Evolutionary conservation across 345 rosid genomes (phyloP).

Genomic region (Melastoma malabathricum): DNA sequence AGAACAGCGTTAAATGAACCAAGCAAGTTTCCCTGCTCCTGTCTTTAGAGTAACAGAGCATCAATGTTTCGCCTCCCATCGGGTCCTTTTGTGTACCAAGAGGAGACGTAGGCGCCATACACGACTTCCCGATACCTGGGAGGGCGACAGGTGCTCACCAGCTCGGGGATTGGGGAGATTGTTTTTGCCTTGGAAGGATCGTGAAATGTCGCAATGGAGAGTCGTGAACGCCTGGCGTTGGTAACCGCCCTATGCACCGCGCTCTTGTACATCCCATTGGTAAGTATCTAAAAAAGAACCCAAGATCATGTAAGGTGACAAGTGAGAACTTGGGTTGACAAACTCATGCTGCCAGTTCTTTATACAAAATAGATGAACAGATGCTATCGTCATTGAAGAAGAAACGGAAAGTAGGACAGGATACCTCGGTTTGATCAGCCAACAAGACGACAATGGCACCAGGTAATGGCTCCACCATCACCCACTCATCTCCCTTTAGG

Average conservation of each 20-base stretch:
- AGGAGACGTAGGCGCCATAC: constrained; percentile 54
- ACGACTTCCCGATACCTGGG: constrained; percentile 30
- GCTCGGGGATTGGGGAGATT: constrained; percentile 49
- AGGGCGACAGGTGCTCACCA: constrained; percentile 24
- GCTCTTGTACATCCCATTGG: constrained; percentile 63
- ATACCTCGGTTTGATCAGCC: constrained; percentile 81
- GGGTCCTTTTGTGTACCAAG: constrained; percentile 79
- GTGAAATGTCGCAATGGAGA: constrained; percentile 79
- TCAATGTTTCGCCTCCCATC: constrained; percentile 74
- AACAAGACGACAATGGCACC: constrained; percentile 59
- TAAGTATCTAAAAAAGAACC: constrained; percentile 46
- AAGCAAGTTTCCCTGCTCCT: too few relatives aligned
- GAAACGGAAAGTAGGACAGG: not conserved
- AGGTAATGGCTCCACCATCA: constrained; percentile 42
- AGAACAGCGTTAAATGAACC: too few relatives aligned
- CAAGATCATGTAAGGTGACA: not conserved
- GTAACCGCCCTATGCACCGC: constrained; percentile 64
- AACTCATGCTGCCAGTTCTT: not conserved
- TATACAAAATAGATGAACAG: too few relatives aligned
- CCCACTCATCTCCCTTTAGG: constrained; percentile 53
- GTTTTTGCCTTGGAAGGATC: constrained; percentile 57
- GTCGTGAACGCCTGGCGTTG: constrained; percentile 39
- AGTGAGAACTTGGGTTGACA: not conserved
- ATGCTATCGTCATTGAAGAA: not conserved
- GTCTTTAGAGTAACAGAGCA: constrained; percentile 21